Conservation (phyloP, 2,329 filamentous ascomycete genomes). For the Colletotrichum tamarilloi region DNA sequence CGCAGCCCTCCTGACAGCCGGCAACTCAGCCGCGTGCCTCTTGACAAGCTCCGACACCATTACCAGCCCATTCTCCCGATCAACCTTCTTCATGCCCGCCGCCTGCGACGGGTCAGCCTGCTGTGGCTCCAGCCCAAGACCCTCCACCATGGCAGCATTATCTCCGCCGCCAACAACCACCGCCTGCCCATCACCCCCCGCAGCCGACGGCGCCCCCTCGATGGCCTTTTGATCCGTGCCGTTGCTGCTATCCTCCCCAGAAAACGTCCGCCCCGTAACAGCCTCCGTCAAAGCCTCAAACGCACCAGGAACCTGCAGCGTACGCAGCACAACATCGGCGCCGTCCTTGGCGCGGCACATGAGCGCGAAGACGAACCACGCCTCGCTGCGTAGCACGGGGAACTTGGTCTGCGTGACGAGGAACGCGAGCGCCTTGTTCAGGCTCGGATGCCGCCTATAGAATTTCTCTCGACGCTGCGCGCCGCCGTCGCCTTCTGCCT, state of each 20-base stretch:
- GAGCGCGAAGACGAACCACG: conserved; percentile 71
- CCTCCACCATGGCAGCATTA: conserved; percentile 43
- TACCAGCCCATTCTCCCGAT: conserved; percentile 71
- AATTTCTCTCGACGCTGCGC: conserved; percentile 48
- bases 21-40: conserved; percentile 53
- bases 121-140: conserved; percentile 57
- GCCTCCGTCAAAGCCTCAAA: conserved; percentile 57
- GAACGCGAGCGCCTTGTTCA: conserved; percentile 58
- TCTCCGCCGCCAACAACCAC: background rate
- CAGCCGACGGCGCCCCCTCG: background rate
- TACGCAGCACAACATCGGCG: conserved; percentile 54
- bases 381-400: conserved; percentile 68
- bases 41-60: conserved; percentile 66
- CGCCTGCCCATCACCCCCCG: background rate
- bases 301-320: conserved; percentile 54
- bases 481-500: conserved; percentile 36
- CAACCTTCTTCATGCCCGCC: conserved; percentile 60
- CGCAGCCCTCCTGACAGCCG: conserved; percentile 49
- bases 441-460: conserved; percentile 55
- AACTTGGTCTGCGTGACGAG: conserved; percentile 69
- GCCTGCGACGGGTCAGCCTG: conserved; percentile 56
- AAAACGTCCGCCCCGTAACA: conserved; percentile 57
- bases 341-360: conserved; percentile 65
- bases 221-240: background rate
- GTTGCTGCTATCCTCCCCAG: conserved; percentile 4